Base-by-base conservation (phyloP, 441 rosid species). In the Flueggea neowawraea region DNA sequence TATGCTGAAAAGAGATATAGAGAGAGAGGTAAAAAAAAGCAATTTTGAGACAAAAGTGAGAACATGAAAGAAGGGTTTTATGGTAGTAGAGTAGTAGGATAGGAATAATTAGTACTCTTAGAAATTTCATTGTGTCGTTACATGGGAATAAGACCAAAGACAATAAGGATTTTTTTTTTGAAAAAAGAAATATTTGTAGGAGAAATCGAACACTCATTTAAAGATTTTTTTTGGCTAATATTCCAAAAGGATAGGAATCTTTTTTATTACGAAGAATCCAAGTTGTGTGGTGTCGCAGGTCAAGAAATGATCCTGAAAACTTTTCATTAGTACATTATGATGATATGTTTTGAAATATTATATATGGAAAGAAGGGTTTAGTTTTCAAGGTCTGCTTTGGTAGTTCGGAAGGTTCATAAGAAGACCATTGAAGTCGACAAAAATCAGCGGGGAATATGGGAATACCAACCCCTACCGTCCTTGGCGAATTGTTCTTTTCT, bases 341-440 rank as follows among this genome's bases (percentile, higher is more conserved):
- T n/a, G n/a, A 59, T 61, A 66, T 57, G 54, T 50, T 63, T 28
- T 15, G 14, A 54, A 17, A 47, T 43, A 31, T 66, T 6, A 43
- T 10, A 47, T 1, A 9, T 9, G 50, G 15, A n/a, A 65, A 32
- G 36, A 9, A 33, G n/a, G n/a, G n/a, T 16, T 16, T n/a, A n/a
- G 57, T 14, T 39, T 15, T 56, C 10, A 10, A 41, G 61, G 53
- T 49, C 16, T 22, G 28, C 22, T 54, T 39, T 11, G 82, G 77
- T 71, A 43, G 72, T 62, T 78, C 73, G 68, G 74, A 72, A 54
- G 70, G 28, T 5, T 50, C 36, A 69, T 55, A 71, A 75, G 66
- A 75, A 55, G 83, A 72, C 80, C 64, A 11, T 22, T 12, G 69
- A 31, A 67, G 66, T 69, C 43, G 77, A 79, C 86, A 75, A 77